A percentile compares a stretch with the other conserved stretches of the same genome.
These are phyloP conservation scores for Hypholoma fasciculare DNA, from an alignment of 768 basidiomycete genomes.

Conservation along the genomic window DNA sequence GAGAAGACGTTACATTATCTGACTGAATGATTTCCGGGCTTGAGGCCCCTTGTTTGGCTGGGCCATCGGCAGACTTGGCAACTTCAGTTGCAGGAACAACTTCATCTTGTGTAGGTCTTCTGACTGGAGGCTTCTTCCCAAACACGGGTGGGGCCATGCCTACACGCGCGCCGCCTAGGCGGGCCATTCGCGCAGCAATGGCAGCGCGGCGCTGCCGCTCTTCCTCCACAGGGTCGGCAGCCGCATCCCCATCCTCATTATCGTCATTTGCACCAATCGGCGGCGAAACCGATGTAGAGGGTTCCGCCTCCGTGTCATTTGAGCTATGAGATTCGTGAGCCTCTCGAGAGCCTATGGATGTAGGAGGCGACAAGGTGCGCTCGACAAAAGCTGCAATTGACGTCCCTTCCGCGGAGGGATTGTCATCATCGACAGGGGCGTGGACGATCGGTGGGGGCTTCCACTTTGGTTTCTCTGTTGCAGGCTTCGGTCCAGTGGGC, in stretches of 20 bases:
- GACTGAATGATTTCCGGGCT: slow-evolving; percentile 7
- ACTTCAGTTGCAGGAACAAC: slow-evolving; percentile 15
- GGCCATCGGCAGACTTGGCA: slow-evolving; percentile 14
- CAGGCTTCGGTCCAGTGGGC: slow-evolving; percentile 53
- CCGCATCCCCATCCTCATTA: slow-evolving; percentile 14
- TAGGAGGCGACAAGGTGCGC: slow-evolving; percentile 35
- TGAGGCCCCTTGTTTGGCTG: slow-evolving; percentile 1
- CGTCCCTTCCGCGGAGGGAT: slow-evolving; percentile 20
- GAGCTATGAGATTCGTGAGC: slow-evolving; percentile 14
- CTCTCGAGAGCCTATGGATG: slow-evolving; percentile 20
- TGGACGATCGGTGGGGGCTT: slow-evolving; percentile 69
- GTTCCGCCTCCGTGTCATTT: slow-evolving; percentile 19
- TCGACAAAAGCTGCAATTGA: slow-evolving; percentile 23
- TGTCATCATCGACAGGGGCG: slow-evolving; percentile 46
- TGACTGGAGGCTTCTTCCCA: slow-evolving; percentile 44
- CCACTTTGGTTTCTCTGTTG: slow-evolving; percentile 79
- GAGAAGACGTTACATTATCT: slow-evolving; percentile 3
- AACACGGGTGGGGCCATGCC: slow-evolving; percentile 81
- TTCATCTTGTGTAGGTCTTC: slow-evolving; percentile 30
- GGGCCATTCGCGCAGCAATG: slow-evolving; percentile 92
- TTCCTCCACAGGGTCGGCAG: slow-evolving; percentile 61
- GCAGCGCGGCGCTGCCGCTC: slow-evolving; percentile 81
- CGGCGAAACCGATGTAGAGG: slow-evolving; percentile 4
- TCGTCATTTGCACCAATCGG: slow-evolving; percentile 6
- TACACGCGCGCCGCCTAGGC: slow-evolving; percentile 81